These are phyloP conservation scores for Austroboletus eburneus DNA, from an alignment of 768 basidiomycete species.

Conservation along the genomic window DNA sequence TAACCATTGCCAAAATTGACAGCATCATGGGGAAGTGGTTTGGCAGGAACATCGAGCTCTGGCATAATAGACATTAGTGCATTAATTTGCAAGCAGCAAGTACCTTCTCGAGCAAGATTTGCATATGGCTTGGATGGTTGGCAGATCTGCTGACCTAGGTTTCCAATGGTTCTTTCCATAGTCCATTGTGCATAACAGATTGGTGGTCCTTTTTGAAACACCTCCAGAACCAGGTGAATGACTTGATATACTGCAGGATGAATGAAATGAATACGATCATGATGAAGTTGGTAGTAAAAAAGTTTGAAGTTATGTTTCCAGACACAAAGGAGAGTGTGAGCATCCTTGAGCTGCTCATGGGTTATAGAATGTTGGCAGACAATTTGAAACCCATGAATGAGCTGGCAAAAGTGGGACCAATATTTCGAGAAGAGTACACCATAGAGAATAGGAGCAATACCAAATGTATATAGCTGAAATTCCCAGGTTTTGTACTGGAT, in stretches of 20 bases:
- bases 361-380: conserved; percentile 19
- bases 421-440: conserved; percentile 9
- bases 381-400: conserved; percentile 20
- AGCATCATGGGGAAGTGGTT: too few relatives aligned
- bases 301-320: conserved; percentile 30
- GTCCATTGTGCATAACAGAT: conserved; percentile 27
- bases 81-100: neutral
- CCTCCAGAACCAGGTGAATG: neutral
- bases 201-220: neutral
- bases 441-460: conserved; percentile 15
- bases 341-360: conserved; percentile 3
- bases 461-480: conserved; percentile 17
- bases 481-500: conserved; percentile 29
- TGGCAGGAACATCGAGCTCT: too few relatives aligned
- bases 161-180: conserved; percentile 27
- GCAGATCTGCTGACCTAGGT: conserved; percentile 23
- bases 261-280: conserved; percentile 29
- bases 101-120: conserved; percentile 1
- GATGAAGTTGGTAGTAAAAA: conserved; percentile 22
- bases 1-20: conserved; percentile 1
- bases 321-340: conserved; percentile 11
- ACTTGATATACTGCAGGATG: conserved; percentile 27
- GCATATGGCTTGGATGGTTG: conserved; percentile 5
- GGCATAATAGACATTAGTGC: neutral
- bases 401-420: conserved; percentile 20